Evolutionary conservation across 805 yeast genomes (phyloP), one percentile per base, ranked within the genome.

Genomic region (Saturnispora sanitii): DNA sequence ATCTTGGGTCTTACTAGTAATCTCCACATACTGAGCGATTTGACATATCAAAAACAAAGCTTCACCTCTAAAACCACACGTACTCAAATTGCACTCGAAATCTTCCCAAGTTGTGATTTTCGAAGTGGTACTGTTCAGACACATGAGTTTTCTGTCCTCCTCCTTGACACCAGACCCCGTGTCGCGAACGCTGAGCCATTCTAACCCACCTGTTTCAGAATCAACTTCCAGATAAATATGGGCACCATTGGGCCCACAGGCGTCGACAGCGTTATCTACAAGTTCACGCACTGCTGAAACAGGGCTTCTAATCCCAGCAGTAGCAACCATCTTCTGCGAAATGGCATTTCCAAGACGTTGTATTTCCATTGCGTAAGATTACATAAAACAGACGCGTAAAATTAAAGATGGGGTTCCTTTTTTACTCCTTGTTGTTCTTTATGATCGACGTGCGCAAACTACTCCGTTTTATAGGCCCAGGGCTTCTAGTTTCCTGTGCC

Each of bases 401-500:
- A 15, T 9, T 11, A 25, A 23, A 23, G 26, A 23, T 23, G 6
- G 6, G 9, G 11, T 23, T 23, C 26, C 26, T 23, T 11, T 11
- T 23, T 32, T 31, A 32, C 36, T 28, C 16, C 42, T 33, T 33
- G 37, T 39, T 33, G n/a, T 16, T 33, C 16, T 17, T 12, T 23
- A 39, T 27, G 37, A 15, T 39, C 16, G 49, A 48, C 21, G 11
- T 56, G 5, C 42, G 41, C 30, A 83, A 82, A 59, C 77, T 82
- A 50, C 56, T 72, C 38, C 67, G 70, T 37, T 87, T 87, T 56
- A 66, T 86, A 16, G 95, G 95, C 0, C 95, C 95, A 0, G 95
- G 95, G 0, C 68, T 87, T 31, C 71, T 86, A 75, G 86, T 87
- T 19, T 73, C 87, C 23, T 95, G 88, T 40, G 92, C 95, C 2